A percentile compares a stretch with the other conserved stretches of the same genome.
phyloP scores from a whole-genome alignment of 1,139 yeast species.

The Wickerhamomyces sp. region DNA sequence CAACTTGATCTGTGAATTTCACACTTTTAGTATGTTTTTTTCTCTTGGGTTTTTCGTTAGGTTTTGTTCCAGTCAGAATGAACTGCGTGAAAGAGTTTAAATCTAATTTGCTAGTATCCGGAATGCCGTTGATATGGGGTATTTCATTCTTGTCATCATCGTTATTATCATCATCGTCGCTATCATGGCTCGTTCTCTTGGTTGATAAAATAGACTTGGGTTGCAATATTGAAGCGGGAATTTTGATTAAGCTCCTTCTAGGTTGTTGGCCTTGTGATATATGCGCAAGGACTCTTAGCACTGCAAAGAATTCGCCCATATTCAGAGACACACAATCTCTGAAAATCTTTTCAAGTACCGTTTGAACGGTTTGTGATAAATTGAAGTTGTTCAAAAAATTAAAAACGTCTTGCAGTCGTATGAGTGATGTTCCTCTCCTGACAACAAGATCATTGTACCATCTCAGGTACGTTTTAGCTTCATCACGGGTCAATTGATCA shows the following conservation, averaged over 20 bases:
- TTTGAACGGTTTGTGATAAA: constrained; percentile 38
- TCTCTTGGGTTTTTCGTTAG: constrained; percentile 35
- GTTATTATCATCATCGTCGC: constrained; percentile 31
- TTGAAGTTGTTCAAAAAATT: constrained; percentile 58
- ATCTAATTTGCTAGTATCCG: constrained; percentile 38
- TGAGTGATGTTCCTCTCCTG: constrained; percentile 49
- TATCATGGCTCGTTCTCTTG: constrained; percentile 43
- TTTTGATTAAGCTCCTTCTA: constrained; percentile 42
- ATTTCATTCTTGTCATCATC: constrained; percentile 11
- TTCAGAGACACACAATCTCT: constrained; percentile 49
- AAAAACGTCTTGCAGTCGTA: constrained; percentile 59
- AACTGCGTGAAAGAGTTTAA: constrained; percentile 72
- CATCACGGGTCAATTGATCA: constrained; percentile 57
- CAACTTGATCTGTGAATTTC: constrained; percentile 58
- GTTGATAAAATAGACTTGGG: constrained; percentile 65
- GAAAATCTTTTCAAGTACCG: constrained; percentile 45
- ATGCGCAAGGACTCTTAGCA: constrained; percentile 60
- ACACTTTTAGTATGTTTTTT: constrained; percentile 45
- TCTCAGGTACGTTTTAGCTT: constrained; percentile 65
- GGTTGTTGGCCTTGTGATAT: constrained; percentile 34
- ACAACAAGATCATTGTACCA: constrained; percentile 73
- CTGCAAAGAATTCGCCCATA: constrained; percentile 73
- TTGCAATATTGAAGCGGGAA: constrained; percentile 54
- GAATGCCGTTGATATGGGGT: background rate
- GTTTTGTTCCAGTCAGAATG: constrained; percentile 67